phyloP scores from a whole-genome alignment of 805 yeast species.

The Suhomyces pyralidae region DNA sequence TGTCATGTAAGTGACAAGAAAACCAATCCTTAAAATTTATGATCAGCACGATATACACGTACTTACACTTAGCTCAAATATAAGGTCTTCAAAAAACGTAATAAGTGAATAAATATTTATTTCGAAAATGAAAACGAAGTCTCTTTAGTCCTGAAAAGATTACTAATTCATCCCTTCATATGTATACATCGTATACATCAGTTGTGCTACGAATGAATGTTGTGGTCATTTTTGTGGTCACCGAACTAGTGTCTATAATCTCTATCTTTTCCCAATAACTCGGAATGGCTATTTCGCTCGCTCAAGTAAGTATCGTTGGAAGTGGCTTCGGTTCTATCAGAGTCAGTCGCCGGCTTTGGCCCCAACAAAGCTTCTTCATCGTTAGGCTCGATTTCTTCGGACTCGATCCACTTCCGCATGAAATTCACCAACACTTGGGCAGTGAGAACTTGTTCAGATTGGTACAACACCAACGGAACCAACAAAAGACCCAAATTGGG shows the following conservation, averaged over 20 bases:
- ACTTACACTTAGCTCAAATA: neutral
- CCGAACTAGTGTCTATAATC: neutral
- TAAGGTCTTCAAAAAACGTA: neutral
- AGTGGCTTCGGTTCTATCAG: neutral
- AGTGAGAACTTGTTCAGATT: conserved; percentile 79
- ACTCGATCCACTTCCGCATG: conserved; percentile 67
- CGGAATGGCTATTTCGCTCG: neutral
- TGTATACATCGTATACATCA: no score
- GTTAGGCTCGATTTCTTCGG: conserved; percentile 21
- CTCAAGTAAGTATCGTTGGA: neutral
- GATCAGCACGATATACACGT: neutral
- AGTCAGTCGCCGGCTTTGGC: neutral
- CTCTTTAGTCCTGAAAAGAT: neutral
- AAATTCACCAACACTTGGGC: conserved; percentile 69
- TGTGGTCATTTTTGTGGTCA: neutral
- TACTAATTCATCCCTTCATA: no score
- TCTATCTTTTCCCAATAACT: neutral
- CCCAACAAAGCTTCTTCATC: conserved; percentile 13
- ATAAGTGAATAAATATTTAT: no score
- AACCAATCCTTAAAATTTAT: neutral
- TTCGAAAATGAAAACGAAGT: no score
- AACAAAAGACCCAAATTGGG: conserved; percentile 65
- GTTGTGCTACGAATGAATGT: no score
- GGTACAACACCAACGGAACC: conserved; percentile 82
- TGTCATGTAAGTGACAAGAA: no score